Evolutionary conservation across 225 moss, liverwort and hornwort species (phyloP).

Genomic region (Lunularia cruciata): DNA sequence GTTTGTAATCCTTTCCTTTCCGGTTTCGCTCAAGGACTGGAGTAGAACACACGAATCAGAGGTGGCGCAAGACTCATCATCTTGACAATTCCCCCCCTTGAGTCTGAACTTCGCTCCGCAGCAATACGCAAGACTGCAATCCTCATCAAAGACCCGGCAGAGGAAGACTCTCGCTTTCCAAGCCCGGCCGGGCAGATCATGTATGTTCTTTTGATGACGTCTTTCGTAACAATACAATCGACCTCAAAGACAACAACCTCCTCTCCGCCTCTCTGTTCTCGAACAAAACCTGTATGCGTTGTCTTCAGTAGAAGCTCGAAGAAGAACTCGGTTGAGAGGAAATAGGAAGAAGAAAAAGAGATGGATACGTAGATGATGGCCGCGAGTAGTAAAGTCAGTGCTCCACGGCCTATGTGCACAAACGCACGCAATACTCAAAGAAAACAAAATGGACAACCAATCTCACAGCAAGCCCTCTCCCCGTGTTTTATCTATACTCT

Average conservation of each 20-base stretch:
- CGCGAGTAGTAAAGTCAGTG: not conserved
- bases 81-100: constrained; percentile 7
- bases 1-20: not conserved
- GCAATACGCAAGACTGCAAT: not conserved
- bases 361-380: too few species aligned
- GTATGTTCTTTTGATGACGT: not conserved
- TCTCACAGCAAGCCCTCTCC: not conserved
- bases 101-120: not conserved
- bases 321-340: not conserved
- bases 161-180: not conserved
- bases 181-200: constrained; percentile 11
- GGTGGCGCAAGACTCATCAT: constrained; percentile 11
- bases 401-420: not conserved
- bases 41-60: not conserved
- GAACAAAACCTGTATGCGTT: not conserved
- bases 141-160: constrained; percentile 11
- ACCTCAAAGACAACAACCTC: not conserved
- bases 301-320: not conserved
- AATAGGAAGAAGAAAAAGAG: too few species aligned
- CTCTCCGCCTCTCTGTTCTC: not conserved
- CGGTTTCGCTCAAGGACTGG: constrained; percentile 9
- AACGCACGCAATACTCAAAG: constrained; percentile 2
- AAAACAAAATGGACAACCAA: constrained; percentile 8
- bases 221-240: not conserved
- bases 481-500: constrained; percentile 16